These are phyloP conservation scores for Yamadazyma akitaensis DNA, from an alignment of 805 yeast species.

Conservation along the genomic window DNA sequence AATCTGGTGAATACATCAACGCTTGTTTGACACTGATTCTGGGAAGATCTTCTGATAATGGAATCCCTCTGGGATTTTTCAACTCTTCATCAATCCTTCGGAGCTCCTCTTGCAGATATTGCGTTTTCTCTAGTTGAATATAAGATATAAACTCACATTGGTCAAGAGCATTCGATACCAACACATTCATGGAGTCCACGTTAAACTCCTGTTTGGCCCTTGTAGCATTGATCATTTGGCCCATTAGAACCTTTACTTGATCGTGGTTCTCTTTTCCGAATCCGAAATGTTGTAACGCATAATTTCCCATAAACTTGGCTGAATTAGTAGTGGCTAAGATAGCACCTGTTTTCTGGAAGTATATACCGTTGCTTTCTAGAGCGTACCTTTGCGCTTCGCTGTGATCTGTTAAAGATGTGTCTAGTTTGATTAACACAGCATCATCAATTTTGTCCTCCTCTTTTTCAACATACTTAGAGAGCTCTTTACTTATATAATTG, in stretches of 20 bases:
- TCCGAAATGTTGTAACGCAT: conserved; percentile 58
- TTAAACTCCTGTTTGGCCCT: conserved; percentile 36
- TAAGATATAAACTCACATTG: conserved; percentile 72
- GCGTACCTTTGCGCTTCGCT: conserved; percentile 49
- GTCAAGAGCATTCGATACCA: conserved; percentile 29
- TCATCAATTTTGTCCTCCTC: conserved; percentile 21
- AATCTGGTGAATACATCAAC: conserved; percentile 81
- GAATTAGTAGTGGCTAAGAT: conserved; percentile 56
- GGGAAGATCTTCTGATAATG: conserved; percentile 56
- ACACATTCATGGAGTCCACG: conserved; percentile 34
- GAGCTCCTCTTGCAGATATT: conserved; percentile 50
- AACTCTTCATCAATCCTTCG: conserved; percentile 69
- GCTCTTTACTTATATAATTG: conserved; percentile 21
- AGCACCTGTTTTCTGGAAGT: conserved; percentile 65
- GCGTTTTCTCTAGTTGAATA: conserved; percentile 66
- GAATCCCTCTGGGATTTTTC: conserved; percentile 72
- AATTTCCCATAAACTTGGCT: conserved; percentile 61
- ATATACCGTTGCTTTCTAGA: conserved; percentile 55
- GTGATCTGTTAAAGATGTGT: conserved; percentile 34
- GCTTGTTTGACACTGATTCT: conserved; percentile 51
- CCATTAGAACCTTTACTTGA: conserved; percentile 42
- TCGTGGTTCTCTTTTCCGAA: conserved; percentile 42
- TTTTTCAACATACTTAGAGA: conserved; percentile 13
- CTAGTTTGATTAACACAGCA: conserved; percentile 33
- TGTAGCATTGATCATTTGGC: conserved; percentile 44